phyloP scores from a whole-genome alignment of 108 stramenopile species.

The Fragilariopsis cylindrus region DNA sequence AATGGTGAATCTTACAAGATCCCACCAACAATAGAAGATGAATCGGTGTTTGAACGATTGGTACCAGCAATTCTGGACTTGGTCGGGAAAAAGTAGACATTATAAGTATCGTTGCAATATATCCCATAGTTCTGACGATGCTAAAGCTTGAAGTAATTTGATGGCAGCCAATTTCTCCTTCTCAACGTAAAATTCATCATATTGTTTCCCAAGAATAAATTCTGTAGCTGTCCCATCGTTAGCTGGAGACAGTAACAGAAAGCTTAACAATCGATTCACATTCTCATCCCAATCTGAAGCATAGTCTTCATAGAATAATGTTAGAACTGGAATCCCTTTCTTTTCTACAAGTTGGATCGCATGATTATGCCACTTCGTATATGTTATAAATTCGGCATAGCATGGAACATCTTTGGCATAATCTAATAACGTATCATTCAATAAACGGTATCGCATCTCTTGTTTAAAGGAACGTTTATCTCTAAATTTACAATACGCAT shows the following conservation, averaged over 20 bases:
- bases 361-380: conserved; percentile 66
- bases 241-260: conserved; percentile 42
- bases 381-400: conserved; percentile 65
- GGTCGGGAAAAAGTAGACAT: neutral
- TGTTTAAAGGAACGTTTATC: conserved; percentile 33
- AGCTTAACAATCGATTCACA: conserved; percentile 45
- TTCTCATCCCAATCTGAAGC: conserved; percentile 39
- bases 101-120: conserved; percentile 27
- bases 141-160: conserved; percentile 18
- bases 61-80: conserved; percentile 33
- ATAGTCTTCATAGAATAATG: conserved; percentile 69
- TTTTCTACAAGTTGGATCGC: conserved; percentile 32
- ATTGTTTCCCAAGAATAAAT: conserved; percentile 35
- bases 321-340: conserved; percentile 41
- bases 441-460: conserved; percentile 17
- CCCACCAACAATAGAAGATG: conserved; percentile 78
- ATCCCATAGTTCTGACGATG: conserved; percentile 19
- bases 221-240: conserved; percentile 13
- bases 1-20: conserved; percentile 56
- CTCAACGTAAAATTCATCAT: conserved; percentile 22
- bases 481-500: conserved; percentile 54
- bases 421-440: conserved; percentile 21
- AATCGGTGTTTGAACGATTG: conserved; percentile 52
- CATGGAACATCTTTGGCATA: conserved; percentile 49
- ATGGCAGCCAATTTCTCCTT: conserved; percentile 13